These are phyloP conservation scores for Cnidoscolus chayamansa DNA, from an alignment of 441 rosid genomes.

Conservation along the genomic window DNA sequence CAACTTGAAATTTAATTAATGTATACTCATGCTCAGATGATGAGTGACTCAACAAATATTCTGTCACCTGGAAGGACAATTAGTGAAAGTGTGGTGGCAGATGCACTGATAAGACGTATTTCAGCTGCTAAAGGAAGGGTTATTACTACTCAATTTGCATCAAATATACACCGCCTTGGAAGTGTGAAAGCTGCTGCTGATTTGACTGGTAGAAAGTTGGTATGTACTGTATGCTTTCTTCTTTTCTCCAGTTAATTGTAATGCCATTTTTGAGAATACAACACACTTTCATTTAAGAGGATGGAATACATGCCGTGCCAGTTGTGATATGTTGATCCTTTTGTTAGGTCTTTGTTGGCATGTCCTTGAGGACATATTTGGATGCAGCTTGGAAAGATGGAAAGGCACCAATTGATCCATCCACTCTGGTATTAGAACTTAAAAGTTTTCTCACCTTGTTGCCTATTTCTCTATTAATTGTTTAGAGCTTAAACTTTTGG, in stretches of 20 bases:
- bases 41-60: conserved; percentile 97
- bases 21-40: conserved; percentile 58
- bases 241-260: background rate
- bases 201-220: conserved; percentile 86
- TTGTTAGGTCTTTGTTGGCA: conserved; percentile 84
- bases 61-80: conserved; percentile 90
- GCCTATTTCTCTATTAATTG: conserved; percentile 7
- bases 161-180: conserved; percentile 94
- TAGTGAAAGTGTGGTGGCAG: conserved; percentile 81
- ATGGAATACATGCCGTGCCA: conserved; percentile 9
- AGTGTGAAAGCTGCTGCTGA: conserved; percentile 98
- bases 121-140: conserved; percentile 88
- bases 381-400: conserved; percentile 99
- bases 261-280: too few relatives aligned
- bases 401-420: conserved; percentile 91
- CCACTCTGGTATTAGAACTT: conserved; percentile 62
- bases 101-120: conserved; percentile 64
- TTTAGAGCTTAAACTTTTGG: background rate
- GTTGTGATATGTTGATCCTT: conserved; percentile 22
- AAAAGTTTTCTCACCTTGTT: background rate
- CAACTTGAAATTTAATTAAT: conserved; percentile 16
- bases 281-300: background rate
- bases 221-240: conserved; percentile 29
- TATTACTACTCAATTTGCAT: conserved; percentile 94
- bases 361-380: conserved; percentile 90